Percentiles rank a stretch among this genome's conserved stretches.
These are phyloP conservation scores for Hirsutella minnesotensis DNA, from an alignment of 2,329 filamentous ascomycete genomes.

Conservation along the genomic window DNA sequence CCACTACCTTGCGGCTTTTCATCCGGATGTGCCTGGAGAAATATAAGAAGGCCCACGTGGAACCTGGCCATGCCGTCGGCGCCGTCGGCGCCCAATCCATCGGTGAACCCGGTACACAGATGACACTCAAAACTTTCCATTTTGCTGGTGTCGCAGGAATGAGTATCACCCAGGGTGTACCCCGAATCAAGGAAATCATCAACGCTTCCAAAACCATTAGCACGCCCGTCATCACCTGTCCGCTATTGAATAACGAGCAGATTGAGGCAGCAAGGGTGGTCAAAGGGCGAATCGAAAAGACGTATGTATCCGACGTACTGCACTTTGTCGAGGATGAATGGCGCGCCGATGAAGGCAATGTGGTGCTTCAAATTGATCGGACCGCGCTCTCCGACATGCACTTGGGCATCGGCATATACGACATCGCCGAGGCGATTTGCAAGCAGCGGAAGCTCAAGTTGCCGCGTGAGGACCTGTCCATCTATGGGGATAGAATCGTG, in stretches of 20 bases:
- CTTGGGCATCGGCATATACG: slow-evolving; percentile 60
- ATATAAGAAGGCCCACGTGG: slow-evolving; percentile 81
- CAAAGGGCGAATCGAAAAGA: slow-evolving; percentile 91
- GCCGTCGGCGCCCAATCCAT: slow-evolving; percentile 96
- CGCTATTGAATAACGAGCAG: slow-evolving; percentile 62
- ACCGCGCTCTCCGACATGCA: slow-evolving; percentile 69
- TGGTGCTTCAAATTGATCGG: slow-evolving; percentile 73
- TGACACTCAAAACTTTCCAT: slow-evolving; percentile 99
- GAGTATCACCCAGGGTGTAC: slow-evolving; percentile 98
- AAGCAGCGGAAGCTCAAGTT: slow-evolving; percentile 77
- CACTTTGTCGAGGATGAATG: slow-evolving; percentile 79
- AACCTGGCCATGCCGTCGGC: slow-evolving; percentile 91
- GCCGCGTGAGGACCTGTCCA: slow-evolving; percentile 49
- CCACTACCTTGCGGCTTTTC: slow-evolving; percentile 61
- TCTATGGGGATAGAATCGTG: slow-evolving; percentile 52
- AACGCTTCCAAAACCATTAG: slow-evolving; percentile 91
- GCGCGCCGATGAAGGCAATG: slow-evolving; percentile 62
- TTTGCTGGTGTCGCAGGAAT: slow-evolving; percentile 99
- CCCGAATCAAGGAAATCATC: slow-evolving; percentile 99
- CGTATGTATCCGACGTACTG: slow-evolving; percentile 72
- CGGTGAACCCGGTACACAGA: slow-evolving; percentile 94
- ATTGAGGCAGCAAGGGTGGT: slow-evolving; percentile 79
- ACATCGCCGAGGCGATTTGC: slow-evolving; percentile 68
- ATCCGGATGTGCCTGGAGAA: slow-evolving; percentile 76
- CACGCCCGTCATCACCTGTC: slow-evolving; percentile 85